Base-by-base conservation (phyloP, 164 flowering plant species). In the Cinnamomum micranthum region DNA sequence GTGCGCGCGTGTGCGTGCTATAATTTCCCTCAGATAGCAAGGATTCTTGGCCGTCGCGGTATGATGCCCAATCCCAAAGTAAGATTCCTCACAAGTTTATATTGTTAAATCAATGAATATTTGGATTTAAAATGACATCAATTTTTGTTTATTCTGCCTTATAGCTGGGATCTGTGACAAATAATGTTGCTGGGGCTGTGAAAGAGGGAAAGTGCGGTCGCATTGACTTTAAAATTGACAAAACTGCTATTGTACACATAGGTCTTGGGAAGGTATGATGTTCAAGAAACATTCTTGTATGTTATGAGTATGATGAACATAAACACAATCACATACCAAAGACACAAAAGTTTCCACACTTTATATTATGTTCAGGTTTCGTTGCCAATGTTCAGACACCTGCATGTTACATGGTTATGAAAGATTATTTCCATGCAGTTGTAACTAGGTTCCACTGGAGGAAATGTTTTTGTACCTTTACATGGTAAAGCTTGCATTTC, bases 1-100 rank as follows among this genome's bases (percentile, higher is more conserved):
- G 25, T 24, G 25, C 25, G 0, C 1, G 31, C 3, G 31, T 28
- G 31, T 3, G 31, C 3, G 0, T 2, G 60, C 65, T 75, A 1
- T 72, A 7, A 9, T 58, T 77, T 72, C 24, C 41, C n/a, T 51
- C 92, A 93, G 98, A 82, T 95, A 69, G 85, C 90, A 68, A 90
- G 76, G 79, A 81, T 88, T 82, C 94, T 95, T 55, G 89, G 87
- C 62, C 82, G 85, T 72, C 91, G 87, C 63, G 88, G 93, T 71
- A 73, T 92, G 82, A 88, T 90, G 89, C 99, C 98, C 68, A 90
- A 92, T 73, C 84, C 91, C 31, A 88, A 88, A 80, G 99, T 95
- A 73, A 78, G 88, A 82, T 69, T 20, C 60, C 25, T n/a, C 35
- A 66, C 47, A 25, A 25, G 20, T 55, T 73, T 71, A 1, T 52